Evolutionary conservation across 2,329 filamentous ascomycete species (phyloP).

Genomic region (Fusarium mangiferae): DNA sequence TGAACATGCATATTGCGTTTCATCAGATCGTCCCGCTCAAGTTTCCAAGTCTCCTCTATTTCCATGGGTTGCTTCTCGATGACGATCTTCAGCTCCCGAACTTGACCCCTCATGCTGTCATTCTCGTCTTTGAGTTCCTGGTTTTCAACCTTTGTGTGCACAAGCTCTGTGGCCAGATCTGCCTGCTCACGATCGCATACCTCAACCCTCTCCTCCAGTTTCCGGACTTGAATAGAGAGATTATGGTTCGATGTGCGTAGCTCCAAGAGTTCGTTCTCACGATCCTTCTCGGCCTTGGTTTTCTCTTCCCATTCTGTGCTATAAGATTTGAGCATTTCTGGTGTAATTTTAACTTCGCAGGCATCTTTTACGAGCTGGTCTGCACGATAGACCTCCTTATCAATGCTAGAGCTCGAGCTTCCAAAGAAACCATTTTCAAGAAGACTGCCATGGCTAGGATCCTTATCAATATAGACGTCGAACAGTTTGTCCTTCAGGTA

Average conservation of each 20-base stretch:
- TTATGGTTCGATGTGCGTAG: conserved; percentile 74
- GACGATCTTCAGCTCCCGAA: conserved; percentile 83
- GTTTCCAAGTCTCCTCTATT: conserved; percentile 82
- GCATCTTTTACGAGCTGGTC: conserved; percentile 94
- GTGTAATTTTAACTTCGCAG: conserved; percentile 85
- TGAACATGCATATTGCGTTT: conserved; percentile 92
- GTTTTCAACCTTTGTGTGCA: conserved; percentile 93
- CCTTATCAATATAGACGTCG: conserved; percentile 95
- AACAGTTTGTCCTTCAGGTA: conserved; percentile 96
- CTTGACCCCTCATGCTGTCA: conserved; percentile 85
- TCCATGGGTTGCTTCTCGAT: conserved; percentile 91
- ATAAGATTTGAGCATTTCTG: conserved; percentile 83
- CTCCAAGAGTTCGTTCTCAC: conserved; percentile 81
- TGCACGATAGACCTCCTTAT: conserved; percentile 95
- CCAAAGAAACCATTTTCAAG: conserved; percentile 98
- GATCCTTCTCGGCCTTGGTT: conserved; percentile 81
- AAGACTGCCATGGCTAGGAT: conserved; percentile 90
- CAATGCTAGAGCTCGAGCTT: conserved; percentile 84
- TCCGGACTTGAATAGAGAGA: conserved; percentile 80
- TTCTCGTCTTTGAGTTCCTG: conserved; percentile 90
- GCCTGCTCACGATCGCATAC: conserved; percentile 92
- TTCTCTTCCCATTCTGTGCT: conserved; percentile 93
- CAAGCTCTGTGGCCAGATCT: conserved; percentile 87
- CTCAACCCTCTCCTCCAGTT: conserved; percentile 87
- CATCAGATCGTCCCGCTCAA: conserved; percentile 92